Evolutionary conservation across 2,329 filamentous ascomycete species (phyloP).

Genomic region (Drechslerella stenobrocha): DNA sequence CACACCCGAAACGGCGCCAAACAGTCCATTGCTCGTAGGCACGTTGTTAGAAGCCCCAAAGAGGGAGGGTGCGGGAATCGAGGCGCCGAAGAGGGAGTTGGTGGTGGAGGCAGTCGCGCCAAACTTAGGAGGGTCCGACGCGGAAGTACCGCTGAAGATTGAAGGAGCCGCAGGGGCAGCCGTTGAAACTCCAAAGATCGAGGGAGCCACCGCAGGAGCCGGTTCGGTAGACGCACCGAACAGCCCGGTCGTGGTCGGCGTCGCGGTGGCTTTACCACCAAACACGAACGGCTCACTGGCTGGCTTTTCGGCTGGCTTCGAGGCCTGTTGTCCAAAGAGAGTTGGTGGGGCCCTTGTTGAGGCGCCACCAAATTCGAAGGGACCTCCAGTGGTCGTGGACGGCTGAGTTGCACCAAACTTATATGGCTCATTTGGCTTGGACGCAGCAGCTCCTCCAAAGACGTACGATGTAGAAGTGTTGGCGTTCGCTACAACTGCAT

Average conservation of each 20-base stretch:
- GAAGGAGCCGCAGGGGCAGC: conserved; percentile 13
- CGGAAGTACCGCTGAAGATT: no score
- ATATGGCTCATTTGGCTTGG: conserved; percentile 7
- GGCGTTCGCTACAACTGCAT: conserved; percentile 15
- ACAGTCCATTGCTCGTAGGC: conserved; percentile 29
- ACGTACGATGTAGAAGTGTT: conserved; percentile 15
- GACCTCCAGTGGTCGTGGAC: background rate
- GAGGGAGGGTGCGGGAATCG: conserved; percentile 10
- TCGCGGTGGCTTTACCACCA: conserved; percentile 22
- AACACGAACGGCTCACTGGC: conserved; percentile 23
- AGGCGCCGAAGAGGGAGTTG: conserved; percentile 12
- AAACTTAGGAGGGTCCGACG: conserved; percentile 10
- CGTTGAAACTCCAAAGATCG: conserved; percentile 24
- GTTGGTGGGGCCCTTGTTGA: background rate
- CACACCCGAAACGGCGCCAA: conserved; percentile 38
- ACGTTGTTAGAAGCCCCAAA: conserved; percentile 38
- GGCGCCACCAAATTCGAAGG: conserved; percentile 30
- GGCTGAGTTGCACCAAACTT: conserved; percentile 15
- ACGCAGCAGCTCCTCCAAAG: conserved; percentile 14
- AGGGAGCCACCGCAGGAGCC: background rate
- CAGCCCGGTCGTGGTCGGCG: conserved; percentile 10
- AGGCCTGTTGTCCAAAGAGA: background rate
- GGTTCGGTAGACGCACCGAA: conserved; percentile 8
- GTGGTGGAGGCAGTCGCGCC: conserved; percentile 11
- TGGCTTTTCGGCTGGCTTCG: conserved; percentile 13